Evolutionary conservation across 129 eudicot species (phyloP).

Genomic region (Calendula officinalis): DNA sequence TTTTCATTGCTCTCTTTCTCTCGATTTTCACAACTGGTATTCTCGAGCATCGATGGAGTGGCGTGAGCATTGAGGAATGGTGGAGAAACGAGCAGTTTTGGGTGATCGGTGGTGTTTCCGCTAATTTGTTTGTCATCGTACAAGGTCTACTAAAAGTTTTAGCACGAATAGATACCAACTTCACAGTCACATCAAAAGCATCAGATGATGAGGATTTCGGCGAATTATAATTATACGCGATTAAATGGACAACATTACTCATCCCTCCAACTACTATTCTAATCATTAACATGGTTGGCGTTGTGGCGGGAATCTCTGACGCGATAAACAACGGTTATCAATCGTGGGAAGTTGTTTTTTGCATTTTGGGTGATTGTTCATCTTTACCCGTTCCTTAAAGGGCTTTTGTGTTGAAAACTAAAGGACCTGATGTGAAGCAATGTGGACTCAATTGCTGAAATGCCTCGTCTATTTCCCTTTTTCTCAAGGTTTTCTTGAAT

Average conservation of each 20-base stretch:
- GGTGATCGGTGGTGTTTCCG: conserved; percentile 95
- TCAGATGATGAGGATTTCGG: conserved; percentile 85
- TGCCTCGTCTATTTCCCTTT: conserved; percentile 2
- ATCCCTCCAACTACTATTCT: conserved; percentile 89
- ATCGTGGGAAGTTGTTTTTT: conserved; percentile 87
- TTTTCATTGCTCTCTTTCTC: conserved; percentile 84
- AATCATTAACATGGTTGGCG: conserved; percentile 82
- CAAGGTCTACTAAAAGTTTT: conserved; percentile 77
- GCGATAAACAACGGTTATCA: conserved; percentile 91
- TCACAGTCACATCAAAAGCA: conserved; percentile 87
- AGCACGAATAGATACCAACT: conserved; percentile 92
- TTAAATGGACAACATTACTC: conserved; percentile 89
- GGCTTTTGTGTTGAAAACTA: conserved; percentile 70
- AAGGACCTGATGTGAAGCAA: conserved; percentile 79
- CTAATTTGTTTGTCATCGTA: conserved; percentile 83
- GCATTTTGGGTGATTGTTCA: conserved; percentile 93
- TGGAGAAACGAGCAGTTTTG: conserved; percentile 99
- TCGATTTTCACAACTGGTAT: conserved; percentile 89
- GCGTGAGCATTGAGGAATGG: conserved; percentile 98
- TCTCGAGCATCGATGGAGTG: conserved; percentile 97
- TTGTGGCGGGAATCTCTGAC: conserved; percentile 91
- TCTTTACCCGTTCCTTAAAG: conserved; percentile 91
- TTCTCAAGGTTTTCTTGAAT: conserved; percentile 34
- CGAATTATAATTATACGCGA: conserved; percentile 77
- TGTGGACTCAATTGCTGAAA: conserved; percentile 90